Evolutionary conservation across 78 protist species (phyloP), one percentile per base, ranked within the genome.

Genomic region (Pigoraptor vietnamica): DNA sequence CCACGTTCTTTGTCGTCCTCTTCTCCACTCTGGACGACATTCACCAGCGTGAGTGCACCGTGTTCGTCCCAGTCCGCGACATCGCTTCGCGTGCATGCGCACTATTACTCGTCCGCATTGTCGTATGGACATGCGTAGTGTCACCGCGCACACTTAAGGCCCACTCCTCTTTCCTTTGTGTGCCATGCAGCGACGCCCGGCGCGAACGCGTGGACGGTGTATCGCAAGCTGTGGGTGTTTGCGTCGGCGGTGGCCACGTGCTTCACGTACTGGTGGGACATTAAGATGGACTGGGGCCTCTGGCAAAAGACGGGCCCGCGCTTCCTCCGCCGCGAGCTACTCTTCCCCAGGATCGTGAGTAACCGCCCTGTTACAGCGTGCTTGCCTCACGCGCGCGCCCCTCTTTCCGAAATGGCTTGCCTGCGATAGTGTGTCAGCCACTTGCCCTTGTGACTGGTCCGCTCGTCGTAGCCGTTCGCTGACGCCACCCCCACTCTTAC

Each of bases 281-380:
- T 87, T 1, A 56, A 33, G 55, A 19, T 23, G 79, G 93, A 91
- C n/a, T 91, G 93, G 93, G 82, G 91, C 33, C 81, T 91, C 37
- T 86, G 83, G 48, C 23, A 40, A 48, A 34, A 56, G 37, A 32
- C 23, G 2, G 56, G 37, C 0, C 56, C 14, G 34, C 37, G n/a
- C 90, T 87, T 38, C 23, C 90, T 87, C 9, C 90, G 90, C 90
- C 2, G 29, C 34, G 89, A 34, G 32, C 40, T 40, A 2, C 89
- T 83, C 35, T 90, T 25, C 87, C 84, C 84, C 6, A 79, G 32
- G 84, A 79, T 79, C 10, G 84, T 79, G 32, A 25, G 84, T 87
- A 87, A 87, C 36, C 1, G 19, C 29, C 40, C 9, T 14, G n/a
- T 37, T n/a, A n/a, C 23, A 32, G 0, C n/a, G 34, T n/a, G 2